Percentiles rank a stretch among this genome's conserved stretches.
Evolutionary conservation across 495 filamentous ascomycete genomes (phyloP).

Genomic region (Apiosordaria backusii): DNA sequence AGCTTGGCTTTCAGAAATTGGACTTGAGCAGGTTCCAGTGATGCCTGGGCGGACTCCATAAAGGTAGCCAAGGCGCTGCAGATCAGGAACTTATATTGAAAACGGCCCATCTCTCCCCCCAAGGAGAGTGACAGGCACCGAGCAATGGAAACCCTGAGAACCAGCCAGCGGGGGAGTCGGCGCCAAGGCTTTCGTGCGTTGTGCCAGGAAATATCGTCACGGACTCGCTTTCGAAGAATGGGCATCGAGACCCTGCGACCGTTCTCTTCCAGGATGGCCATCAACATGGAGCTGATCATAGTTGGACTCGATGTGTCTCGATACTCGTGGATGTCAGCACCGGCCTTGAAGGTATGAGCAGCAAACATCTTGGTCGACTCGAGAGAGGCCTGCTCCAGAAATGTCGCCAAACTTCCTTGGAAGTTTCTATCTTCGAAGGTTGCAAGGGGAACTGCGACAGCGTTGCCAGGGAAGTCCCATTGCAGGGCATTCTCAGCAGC

Average conservation of each 20-base stretch:
- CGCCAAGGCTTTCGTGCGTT: conserved; percentile 53
- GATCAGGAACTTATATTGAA: conserved; percentile 58
- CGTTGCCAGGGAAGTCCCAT: conserved; percentile 42
- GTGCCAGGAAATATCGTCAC: conserved; percentile 54
- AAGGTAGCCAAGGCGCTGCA: conserved; percentile 43
- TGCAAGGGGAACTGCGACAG: conserved; percentile 42
- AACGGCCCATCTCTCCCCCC: conserved; percentile 45
- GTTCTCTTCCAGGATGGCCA: conserved; percentile 53
- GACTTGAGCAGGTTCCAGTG: conserved; percentile 8
- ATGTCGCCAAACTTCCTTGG: conserved; percentile 45
- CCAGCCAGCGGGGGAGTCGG: conserved; percentile 54
- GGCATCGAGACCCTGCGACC: conserved; percentile 36
- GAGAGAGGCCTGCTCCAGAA: conserved; percentile 56
- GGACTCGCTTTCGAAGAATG: conserved; percentile 52
- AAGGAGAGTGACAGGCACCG: conserved; percentile 44
- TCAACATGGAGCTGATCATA: conserved; percentile 53
- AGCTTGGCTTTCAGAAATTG: conserved; percentile 52
- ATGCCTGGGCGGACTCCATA: conserved; percentile 27
- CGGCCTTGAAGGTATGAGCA: conserved; percentile 49
- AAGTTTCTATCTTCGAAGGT: conserved; percentile 45
- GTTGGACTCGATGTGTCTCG: conserved; percentile 55
- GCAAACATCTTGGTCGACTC: conserved; percentile 54
- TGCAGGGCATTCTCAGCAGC: conserved; percentile 31
- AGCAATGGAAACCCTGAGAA: conserved; percentile 53
- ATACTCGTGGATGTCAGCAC: conserved; percentile 41